These are phyloP conservation scores for Annulohypoxylon moriforme DNA, from an alignment of 495 filamentous ascomycete genomes.

Conservation along the genomic window DNA sequence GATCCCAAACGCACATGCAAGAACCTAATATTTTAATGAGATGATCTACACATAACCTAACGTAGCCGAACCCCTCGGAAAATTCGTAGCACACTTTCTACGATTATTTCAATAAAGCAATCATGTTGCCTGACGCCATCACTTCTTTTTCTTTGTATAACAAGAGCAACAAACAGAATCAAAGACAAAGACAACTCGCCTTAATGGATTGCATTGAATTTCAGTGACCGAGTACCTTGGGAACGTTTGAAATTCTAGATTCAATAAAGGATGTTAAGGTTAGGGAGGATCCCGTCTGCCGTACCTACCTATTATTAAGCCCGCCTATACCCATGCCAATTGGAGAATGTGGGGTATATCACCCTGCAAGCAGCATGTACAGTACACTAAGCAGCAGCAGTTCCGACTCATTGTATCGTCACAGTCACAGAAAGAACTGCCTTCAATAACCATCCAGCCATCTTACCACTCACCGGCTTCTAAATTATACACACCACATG, in stretches of 20 bases:
- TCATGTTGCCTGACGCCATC: background rate
- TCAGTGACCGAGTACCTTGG: background rate
- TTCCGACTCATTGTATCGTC: conserved; percentile 17
- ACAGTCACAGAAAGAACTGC: conserved; percentile 24
- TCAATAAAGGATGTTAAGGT: background rate
- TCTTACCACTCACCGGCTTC: background rate
- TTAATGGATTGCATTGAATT: background rate
- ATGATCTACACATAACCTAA: conserved; percentile 9
- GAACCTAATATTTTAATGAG: conserved; percentile 16
- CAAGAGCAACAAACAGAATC: background rate
- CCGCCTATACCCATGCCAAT: conserved; percentile 18
- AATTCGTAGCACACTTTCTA: conserved; percentile 9
- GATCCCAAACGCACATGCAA: conserved; percentile 16
- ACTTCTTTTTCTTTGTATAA: background rate
- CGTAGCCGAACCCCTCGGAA: conserved; percentile 17
- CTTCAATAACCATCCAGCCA: conserved; percentile 3
- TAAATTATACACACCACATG: background rate
- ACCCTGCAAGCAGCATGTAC: conserved; percentile 10
- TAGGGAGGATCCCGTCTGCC: background rate
- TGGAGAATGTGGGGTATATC: conserved; percentile 42
- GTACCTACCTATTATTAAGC: conserved; percentile 6
- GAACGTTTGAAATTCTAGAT: conserved; percentile 5
- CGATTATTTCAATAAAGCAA: background rate
- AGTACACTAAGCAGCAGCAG: conserved; percentile 32
- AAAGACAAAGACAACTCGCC: background rate